Conservation (phyloP, 495 filamentous ascomycete species). For the Aspergillus hancockii region DNA sequence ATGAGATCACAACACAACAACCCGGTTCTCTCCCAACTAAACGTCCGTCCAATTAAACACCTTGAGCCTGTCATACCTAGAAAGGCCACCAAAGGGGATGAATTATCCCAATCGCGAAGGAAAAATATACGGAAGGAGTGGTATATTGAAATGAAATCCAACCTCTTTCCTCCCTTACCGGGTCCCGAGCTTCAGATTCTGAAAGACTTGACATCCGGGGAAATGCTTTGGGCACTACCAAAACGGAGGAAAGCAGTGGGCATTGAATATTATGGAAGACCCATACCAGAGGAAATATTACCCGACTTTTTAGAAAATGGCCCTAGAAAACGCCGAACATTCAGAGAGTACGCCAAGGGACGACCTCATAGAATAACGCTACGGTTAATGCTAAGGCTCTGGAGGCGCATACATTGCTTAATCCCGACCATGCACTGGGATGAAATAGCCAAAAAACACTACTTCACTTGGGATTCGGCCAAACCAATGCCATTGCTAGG, state of each 20-base stretch:
- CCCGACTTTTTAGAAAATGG: constrained; percentile 17
- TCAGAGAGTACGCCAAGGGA: constrained; percentile 29
- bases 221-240: constrained; percentile 39
- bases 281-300: background rate
- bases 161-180: constrained; percentile 67
- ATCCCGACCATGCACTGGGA: constrained; percentile 39
- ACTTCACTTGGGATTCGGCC: constrained; percentile 30
- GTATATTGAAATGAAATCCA: constrained; percentile 58
- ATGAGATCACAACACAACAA: constrained; percentile 40
- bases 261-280: background rate
- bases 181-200: constrained; percentile 64
- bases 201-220: constrained; percentile 57
- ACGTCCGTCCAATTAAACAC: constrained; percentile 34
- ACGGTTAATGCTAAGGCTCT: constrained; percentile 48
- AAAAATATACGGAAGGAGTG: constrained; percentile 60
- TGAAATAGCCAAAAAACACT: constrained; percentile 13
- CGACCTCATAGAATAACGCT: constrained; percentile 43
- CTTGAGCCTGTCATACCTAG: constrained; percentile 56
- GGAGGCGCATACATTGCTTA: constrained; percentile 42
- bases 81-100: constrained; percentile 63
- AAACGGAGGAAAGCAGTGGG: constrained; percentile 32
- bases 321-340: constrained; percentile 38
- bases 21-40: constrained; percentile 20
- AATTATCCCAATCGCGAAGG: constrained; percentile 51
- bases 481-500: constrained; percentile 18